phyloP scores from a whole-genome alignment of 306 rosid species.

The Citrullus colocynthis region DNA sequence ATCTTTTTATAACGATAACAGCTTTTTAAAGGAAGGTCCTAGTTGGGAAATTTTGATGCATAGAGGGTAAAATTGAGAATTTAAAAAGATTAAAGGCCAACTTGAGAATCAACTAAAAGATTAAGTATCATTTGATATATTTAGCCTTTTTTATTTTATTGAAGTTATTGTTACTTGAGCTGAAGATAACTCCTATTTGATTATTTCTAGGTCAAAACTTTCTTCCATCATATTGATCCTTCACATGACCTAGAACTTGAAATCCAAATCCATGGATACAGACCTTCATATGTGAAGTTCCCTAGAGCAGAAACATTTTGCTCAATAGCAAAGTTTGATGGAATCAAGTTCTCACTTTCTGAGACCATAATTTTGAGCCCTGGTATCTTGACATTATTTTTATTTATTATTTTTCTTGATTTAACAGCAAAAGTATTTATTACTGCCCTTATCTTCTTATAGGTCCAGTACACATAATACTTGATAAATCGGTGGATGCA shows the following conservation, averaged over 20 bases:
- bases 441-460: slow-evolving; percentile 19
- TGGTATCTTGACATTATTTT: slow-evolving; percentile 31
- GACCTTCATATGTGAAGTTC: slow-evolving; percentile 47
- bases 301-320: slow-evolving; percentile 74
- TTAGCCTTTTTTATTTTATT: neutral
- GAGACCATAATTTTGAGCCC: slow-evolving; percentile 51
- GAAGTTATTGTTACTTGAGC: slow-evolving; percentile 6
- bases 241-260: slow-evolving; percentile 75
- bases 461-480: slow-evolving; percentile 57
- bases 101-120: neutral
- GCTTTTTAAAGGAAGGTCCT: neutral
- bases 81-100: neutral
- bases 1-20: neutral
- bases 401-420: slow-evolving; percentile 9
- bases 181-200: neutral
- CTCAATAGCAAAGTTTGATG: slow-evolving; percentile 55
- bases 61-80: neutral
- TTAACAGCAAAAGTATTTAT: slow-evolving; percentile 7
- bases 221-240: slow-evolving; percentile 78
- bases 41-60: neutral
- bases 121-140: neutral
- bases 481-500: slow-evolving; percentile 79
- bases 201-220: slow-evolving; percentile 47
- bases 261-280: slow-evolving; percentile 56
- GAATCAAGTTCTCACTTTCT: slow-evolving; percentile 54